These are phyloP conservation scores for Xanthoconium separans DNA, from an alignment of 1,284 basidiomycete species.

Conservation along the genomic window DNA sequence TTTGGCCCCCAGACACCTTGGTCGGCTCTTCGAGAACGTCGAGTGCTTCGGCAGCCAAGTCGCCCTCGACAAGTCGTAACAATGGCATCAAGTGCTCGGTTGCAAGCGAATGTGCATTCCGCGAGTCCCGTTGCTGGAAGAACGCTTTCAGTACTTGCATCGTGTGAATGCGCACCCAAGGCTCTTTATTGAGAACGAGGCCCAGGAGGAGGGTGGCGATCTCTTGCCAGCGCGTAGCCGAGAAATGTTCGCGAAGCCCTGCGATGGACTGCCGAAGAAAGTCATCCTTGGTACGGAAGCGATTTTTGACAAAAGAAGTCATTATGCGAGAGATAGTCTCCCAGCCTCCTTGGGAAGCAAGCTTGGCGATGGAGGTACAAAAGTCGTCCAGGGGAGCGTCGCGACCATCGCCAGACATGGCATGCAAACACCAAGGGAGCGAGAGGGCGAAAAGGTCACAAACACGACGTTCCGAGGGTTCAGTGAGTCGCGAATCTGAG, in stretches of 20 bases:
- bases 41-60: constrained; percentile 81
- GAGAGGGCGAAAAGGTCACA: constrained; percentile 82
- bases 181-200: constrained; percentile 81
- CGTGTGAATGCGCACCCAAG: constrained; percentile 80
- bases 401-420: constrained; percentile 66
- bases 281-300: constrained; percentile 92
- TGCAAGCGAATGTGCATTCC: constrained; percentile 70
- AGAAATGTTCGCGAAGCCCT: constrained; percentile 83
- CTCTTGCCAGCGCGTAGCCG: constrained; percentile 66
- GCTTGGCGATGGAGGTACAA: constrained; percentile 69
- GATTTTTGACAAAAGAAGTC: constrained; percentile 83
- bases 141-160: constrained; percentile 90
- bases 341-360: constrained; percentile 73
- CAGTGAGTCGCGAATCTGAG: constrained; percentile 67
- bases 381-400: constrained; percentile 68
- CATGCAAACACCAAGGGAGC: constrained; percentile 88
- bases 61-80: constrained; percentile 81
- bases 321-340: constrained; percentile 83
- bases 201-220: constrained; percentile 83
- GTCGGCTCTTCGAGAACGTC: constrained; percentile 92
- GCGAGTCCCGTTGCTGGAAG: constrained; percentile 82
- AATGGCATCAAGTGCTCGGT: constrained; percentile 91
- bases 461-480: constrained; percentile 70
- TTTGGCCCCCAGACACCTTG: constrained; percentile 71
- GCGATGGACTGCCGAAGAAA: constrained; percentile 88